Evolutionary conservation across 2,329 filamentous ascomycete genomes (phyloP).

Genomic region (Alternaria metachromatica): DNA sequence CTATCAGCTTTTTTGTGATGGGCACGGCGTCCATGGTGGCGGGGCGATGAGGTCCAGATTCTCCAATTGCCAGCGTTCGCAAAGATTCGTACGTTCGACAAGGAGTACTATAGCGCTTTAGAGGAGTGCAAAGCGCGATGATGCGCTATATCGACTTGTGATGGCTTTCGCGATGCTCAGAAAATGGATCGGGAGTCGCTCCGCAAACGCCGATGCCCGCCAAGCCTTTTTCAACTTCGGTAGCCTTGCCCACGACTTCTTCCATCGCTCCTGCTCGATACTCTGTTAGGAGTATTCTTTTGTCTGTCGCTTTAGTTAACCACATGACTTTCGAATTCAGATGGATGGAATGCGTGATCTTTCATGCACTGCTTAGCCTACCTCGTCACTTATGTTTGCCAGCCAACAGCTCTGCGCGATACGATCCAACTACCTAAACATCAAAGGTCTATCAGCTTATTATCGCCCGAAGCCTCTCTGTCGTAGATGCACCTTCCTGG

Average conservation of each 20-base stretch:
- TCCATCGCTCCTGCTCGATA: not conserved
- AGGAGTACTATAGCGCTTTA: not conserved
- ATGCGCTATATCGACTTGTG: not conserved
- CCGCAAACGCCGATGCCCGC: constrained; percentile 13
- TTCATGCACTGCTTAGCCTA: not conserved
- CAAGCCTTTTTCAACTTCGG: not conserved
- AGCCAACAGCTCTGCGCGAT: not conserved
- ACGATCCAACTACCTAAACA: not conserved
- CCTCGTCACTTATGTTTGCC: not conserved
- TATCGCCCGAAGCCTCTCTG: not conserved
- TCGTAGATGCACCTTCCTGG: not conserved
- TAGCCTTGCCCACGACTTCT: not conserved
- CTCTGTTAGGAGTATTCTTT: not conserved
- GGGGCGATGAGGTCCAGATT: not conserved
- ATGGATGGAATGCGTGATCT: not conserved
- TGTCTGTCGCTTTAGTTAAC: not conserved
- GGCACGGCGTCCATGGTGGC: constrained; percentile 38
- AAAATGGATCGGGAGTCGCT: constrained; percentile 24
- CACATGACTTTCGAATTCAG: not conserved
- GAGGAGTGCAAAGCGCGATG: constrained; percentile 1
- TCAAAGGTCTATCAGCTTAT: not conserved
- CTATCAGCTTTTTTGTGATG: constrained; percentile 43
- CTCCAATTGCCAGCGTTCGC: not conserved
- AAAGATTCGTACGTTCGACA: not conserved
- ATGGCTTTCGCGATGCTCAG: constrained; percentile 14